phyloP scores from a whole-genome alignment of 2,329 filamentous ascomycete genomes.

The Aspergillus nomiae region DNA sequence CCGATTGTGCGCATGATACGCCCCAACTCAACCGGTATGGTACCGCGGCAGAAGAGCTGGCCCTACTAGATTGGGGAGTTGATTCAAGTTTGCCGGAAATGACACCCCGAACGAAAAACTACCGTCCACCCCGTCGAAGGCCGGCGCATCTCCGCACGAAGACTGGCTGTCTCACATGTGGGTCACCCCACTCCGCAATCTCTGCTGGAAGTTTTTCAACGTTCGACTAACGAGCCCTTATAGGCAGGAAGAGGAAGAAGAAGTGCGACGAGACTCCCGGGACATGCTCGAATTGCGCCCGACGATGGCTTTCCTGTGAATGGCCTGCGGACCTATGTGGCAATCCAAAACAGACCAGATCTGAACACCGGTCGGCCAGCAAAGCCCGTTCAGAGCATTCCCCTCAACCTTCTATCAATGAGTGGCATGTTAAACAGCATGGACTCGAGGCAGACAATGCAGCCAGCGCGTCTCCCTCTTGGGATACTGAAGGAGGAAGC shows the following conservation, averaged over 20 bases:
- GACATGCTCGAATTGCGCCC: conserved; percentile 23
- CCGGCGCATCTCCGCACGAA: conserved; percentile 30
- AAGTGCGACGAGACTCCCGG: conserved; percentile 27
- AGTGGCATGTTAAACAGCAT: not conserved
- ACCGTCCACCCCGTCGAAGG: conserved; percentile 24
- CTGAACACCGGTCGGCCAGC: not conserved
- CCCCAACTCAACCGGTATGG: not conserved
- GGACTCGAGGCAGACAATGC: not conserved
- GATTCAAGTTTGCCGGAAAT: conserved; percentile 30
- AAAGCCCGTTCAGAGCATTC: not conserved
- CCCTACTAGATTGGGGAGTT: conserved; percentile 29
- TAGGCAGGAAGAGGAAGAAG: conserved; percentile 27
- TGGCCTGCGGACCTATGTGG: conserved; percentile 13
- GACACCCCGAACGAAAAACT: conserved; percentile 15
- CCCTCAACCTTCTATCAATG: not conserved
- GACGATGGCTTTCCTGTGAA: conserved; percentile 16
- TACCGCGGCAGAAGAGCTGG: not conserved
- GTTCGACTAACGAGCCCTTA: not conserved
- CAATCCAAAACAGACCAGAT: not conserved
- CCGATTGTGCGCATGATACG: not conserved
- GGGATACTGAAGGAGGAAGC: not conserved
- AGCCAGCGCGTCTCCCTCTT: not conserved
- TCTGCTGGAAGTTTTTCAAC: not conserved
- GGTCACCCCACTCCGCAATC: not conserved
- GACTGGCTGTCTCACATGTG: conserved; percentile 30